A percentile compares a stretch with the other conserved stretches of the same genome.
phyloP scores from a whole-genome alignment of 2,329 filamentous ascomycete species.

The Diplodia seriata region DNA sequence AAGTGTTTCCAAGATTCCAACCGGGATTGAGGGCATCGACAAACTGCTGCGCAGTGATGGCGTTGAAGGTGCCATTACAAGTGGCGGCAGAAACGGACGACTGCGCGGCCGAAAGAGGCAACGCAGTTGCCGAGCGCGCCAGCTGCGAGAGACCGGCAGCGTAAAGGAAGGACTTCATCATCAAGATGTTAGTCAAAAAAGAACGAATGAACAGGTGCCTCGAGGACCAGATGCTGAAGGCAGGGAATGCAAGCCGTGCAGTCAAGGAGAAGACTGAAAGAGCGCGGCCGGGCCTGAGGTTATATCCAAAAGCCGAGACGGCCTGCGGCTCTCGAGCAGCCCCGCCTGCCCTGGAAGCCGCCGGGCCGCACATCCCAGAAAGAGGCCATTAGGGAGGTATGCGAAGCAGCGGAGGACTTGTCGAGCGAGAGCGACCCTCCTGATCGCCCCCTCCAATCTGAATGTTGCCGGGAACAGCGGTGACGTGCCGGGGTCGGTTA shows the following conservation, averaged over 20 bases:
- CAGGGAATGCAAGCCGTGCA: slow-evolving; percentile 3
- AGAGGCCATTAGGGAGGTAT: background rate
- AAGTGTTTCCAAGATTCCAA: slow-evolving; percentile 68
- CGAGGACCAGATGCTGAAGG: slow-evolving; percentile 19
- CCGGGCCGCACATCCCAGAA: slow-evolving; percentile 29
- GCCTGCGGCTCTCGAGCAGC: background rate
- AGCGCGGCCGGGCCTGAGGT: background rate
- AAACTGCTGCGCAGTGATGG: slow-evolving; percentile 56
- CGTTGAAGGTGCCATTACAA: slow-evolving; percentile 44
- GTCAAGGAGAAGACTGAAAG: background rate
- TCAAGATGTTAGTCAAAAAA: background rate
- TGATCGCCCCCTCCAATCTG: slow-evolving; percentile 22
- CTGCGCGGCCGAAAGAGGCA: slow-evolving; percentile 16
- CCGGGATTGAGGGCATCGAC: slow-evolving; percentile 60
- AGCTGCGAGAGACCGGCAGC: slow-evolving; percentile 24
- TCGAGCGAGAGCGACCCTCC: slow-evolving; percentile 6
- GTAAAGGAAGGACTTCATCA: slow-evolving; percentile 27
- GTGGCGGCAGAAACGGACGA: slow-evolving; percentile 9
- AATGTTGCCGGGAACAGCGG: background rate
- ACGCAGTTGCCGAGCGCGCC: slow-evolving; percentile 4
- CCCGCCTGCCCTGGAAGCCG: slow-evolving; percentile 1
- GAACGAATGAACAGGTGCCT: slow-evolving; percentile 17
- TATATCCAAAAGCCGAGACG: slow-evolving; percentile 11
- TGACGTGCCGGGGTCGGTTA: slow-evolving; percentile 10
- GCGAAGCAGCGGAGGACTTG: slow-evolving; percentile 1